Conservation (phyloP, 352 stramenopile species). For the Phytopythium delawarense region DNA sequence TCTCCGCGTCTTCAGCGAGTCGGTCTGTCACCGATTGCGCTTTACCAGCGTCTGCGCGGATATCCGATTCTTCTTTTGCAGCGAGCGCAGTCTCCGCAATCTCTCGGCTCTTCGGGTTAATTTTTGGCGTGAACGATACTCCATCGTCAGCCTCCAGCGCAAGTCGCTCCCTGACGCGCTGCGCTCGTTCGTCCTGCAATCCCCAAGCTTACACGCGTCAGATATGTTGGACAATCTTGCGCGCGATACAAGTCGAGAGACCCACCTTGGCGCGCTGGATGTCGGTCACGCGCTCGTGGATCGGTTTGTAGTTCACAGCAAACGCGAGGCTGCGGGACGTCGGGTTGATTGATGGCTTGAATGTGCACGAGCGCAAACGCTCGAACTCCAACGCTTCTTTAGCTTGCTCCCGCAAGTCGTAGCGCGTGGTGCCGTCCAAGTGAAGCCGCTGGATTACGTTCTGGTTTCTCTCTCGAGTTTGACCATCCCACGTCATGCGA, state of each 20-base stretch:
- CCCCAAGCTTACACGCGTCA: not conserved
- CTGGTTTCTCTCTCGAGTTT: slow-evolving; percentile 13
- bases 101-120: slow-evolving; percentile 67
- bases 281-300: slow-evolving; percentile 57
- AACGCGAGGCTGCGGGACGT: slow-evolving; percentile 34
- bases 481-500: not conserved
- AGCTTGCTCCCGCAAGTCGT: slow-evolving; percentile 50
- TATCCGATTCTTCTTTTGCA: slow-evolving; percentile 15
- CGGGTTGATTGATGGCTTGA: slow-evolving; percentile 61
- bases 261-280: slow-evolving; percentile 68
- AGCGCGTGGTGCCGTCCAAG: slow-evolving; percentile 48
- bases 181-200: slow-evolving; percentile 31
- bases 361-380: slow-evolving; percentile 55
- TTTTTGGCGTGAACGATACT: slow-evolving; percentile 45
- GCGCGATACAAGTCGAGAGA: not conserved
- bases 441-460: slow-evolving; percentile 57
- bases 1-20: slow-evolving; percentile 47
- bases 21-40: slow-evolving; percentile 41
- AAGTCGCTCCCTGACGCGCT: slow-evolving; percentile 46
- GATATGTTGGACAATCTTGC: not conserved
- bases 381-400: slow-evolving; percentile 46
- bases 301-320: slow-evolving; percentile 52
- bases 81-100: slow-evolving; percentile 41
- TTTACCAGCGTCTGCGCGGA: slow-evolving; percentile 2
- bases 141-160: slow-evolving; percentile 25